Conservation (phyloP, 192 early-diverging fungal species). For the Piromyces finnis region DNA sequence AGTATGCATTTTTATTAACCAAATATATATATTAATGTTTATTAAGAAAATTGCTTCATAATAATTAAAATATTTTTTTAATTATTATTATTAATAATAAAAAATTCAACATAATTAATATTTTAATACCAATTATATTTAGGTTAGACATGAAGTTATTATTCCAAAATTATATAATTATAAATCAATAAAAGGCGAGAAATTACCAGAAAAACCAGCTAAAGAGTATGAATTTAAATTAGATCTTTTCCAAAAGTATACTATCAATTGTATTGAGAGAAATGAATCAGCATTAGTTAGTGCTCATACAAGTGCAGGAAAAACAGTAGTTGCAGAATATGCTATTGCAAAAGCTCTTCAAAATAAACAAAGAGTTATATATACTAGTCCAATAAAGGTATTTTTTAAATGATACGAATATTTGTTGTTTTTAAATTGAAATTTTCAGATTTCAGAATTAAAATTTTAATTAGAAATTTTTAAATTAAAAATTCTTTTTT, state of each 20-base stretch:
- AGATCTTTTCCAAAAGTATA: conserved; percentile 86
- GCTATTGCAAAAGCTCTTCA: conserved; percentile 78
- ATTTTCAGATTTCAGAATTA: too few relatives aligned
- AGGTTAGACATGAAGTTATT: conserved; percentile 88
- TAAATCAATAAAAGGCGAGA: conserved; percentile 67
- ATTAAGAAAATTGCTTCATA: too few relatives aligned
- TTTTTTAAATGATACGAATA: background rate
- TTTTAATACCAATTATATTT: too few relatives aligned
- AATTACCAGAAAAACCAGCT: conserved; percentile 55
- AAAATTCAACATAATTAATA: too few relatives aligned
- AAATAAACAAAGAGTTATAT: conserved; percentile 85
- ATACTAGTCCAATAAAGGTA: conserved; percentile 92
- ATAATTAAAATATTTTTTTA: too few relatives aligned
- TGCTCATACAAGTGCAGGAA: conserved; percentile 93
- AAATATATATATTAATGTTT: too few relatives aligned
- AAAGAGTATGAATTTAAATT: conserved; percentile 75
- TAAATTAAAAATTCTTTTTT: too few relatives aligned
- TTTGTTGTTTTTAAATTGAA: too few relatives aligned
- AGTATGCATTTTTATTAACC: too few relatives aligned
- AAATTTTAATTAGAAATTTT: too few relatives aligned
- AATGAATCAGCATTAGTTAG: conserved; percentile 83
- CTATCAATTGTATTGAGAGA: conserved; percentile 78
- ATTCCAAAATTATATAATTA: conserved; percentile 71
- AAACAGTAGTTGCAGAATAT: conserved; percentile 96
- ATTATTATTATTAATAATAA: too few relatives aligned